These are phyloP conservation scores for Phytopythium kandeliae DNA, from an alignment of 352 stramenopile species.

Conservation along the genomic window DNA sequence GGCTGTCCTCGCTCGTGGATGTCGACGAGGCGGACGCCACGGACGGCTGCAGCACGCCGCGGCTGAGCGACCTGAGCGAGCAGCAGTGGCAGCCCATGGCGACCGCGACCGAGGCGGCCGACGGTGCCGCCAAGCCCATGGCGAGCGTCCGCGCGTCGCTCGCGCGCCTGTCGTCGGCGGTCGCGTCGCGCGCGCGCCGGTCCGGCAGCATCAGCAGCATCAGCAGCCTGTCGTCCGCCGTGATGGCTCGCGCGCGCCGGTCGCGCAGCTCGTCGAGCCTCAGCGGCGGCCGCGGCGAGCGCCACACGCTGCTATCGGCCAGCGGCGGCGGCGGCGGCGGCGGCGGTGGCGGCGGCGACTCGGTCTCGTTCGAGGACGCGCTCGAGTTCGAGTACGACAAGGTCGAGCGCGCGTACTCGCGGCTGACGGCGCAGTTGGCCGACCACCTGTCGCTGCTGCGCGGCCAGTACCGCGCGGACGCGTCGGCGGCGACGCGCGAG, in stretches of 20 bases:
- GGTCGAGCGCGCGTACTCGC: conserved; percentile 89
- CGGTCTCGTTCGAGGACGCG: conserved; percentile 70
- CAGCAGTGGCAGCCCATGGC: conserved; percentile 25
- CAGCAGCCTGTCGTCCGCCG: conserved; percentile 4
- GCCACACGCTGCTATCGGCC: conserved; percentile 3
- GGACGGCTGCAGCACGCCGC: neutral
- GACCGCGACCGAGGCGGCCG: conserved; percentile 10
- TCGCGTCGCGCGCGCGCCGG: conserved; percentile 11
- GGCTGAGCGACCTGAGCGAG: conserved; percentile 13
- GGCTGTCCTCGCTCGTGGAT: conserved; percentile 5
- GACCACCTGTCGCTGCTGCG: conserved; percentile 85
- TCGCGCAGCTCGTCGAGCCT: conserved; percentile 7
- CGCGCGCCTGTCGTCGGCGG: conserved; percentile 13
- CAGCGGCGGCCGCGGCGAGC: conserved; percentile 1
- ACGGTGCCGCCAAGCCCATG: neutral
- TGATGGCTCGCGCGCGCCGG: conserved; percentile 2
- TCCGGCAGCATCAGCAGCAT: conserved; percentile 23
- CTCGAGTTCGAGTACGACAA: conserved; percentile 82
- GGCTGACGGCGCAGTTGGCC: conserved; percentile 76
- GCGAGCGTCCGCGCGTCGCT: conserved; percentile 12
- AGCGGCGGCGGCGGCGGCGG: neutral
- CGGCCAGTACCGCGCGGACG: conserved; percentile 48
- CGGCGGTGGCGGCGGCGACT: neutral
- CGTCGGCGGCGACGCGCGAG: conserved; percentile 63
- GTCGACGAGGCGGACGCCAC: conserved; percentile 4